Base-by-base conservation (phyloP, 495 filamentous ascomycete species). In the Zalerion maritima region DNA sequence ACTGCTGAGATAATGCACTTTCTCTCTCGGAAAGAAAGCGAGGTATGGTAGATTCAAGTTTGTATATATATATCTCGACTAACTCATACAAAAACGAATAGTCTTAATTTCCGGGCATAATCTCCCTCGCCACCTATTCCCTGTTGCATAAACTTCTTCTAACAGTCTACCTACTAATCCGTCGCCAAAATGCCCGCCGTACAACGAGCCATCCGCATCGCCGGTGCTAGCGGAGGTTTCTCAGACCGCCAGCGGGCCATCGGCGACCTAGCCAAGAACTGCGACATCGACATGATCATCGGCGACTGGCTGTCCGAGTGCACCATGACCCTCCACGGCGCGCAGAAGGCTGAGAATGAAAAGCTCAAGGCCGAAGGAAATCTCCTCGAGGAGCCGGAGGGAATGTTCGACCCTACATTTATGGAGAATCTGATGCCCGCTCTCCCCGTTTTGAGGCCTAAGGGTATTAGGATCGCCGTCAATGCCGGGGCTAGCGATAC, bases 261-360 rank as follows among this genome's bases (percentile, higher is more conserved):
- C 24, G 28, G 29, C 25, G 13, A 14, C 12, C 23, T 24, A 12
- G 24, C 16, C 32, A 35, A 21, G 9, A 20, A 14, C 14, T 24
- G 32, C 16, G 8, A 2, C 18, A n/a, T 72, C 13, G 66, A 70
- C 29, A 58, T 69, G 20, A 67, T 72, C 15, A 66, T 61, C 2
- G 67, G 67, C 1, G 67, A 72, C 37, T 72, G 66, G 34, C 56
- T 72, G 11, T 60, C 62, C 9, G 64, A 50, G 24, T 22, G 52
- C 49, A 49, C 31, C 34, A 35, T 45, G 20, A 21, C 36, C 5
- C 17, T 18, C n/a, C 30, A 33, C 13, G 38, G 29, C 16, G 33
- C 26, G 7, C 18, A 23, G 15, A 31, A 28, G 13, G 5, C 1
- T 13, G 19, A 29, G 4, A 21, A 29, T 13, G 9, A 14, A 21